Evolutionary conservation across 2,329 filamentous ascomycete genomes (phyloP), one percentile per base, ranked within the genome.

Genomic region (Fusarium begoniae): DNA sequence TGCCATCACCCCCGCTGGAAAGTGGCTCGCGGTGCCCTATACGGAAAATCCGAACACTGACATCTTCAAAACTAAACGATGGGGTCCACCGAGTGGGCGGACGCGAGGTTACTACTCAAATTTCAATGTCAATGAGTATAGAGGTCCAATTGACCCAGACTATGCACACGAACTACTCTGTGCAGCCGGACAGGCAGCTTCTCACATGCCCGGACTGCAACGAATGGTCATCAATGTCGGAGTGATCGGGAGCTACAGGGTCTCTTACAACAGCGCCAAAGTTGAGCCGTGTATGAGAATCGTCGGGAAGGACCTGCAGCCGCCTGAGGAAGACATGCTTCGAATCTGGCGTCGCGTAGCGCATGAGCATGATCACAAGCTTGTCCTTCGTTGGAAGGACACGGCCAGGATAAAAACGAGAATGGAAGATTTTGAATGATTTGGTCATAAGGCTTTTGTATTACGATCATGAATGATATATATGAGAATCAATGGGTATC

Each of bases 401-500:
- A 54, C 47, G 12, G 63, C 45, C 1, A 62, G 45, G 22, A 54
- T 56, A 4, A 67, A 61, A 12, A 68, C 45, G 28, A 48, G 28
- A 53, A 41, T 20, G 6, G 47, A 61, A 20, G 12, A 24, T 13
- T 62, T 68, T 11, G 51, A n/a, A 30, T 28, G 8, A 6, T n/a
- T 35, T 44, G 14, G 22, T 47, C 20, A 24, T 38, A 1, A 12
- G 15, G 18, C 40, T 40, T 45, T 24, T 67, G 40, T 24, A 32
- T 28, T 59, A 32, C 24, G n/a, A 53, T 28, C 40, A 41, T 20
- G 35, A 18, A 37, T 63, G 30, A 17, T 63, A 30, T 37, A 28
- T 37, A 35, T 54, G 59, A 69, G 32, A 62, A 65, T 51, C 50
- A 64, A 59, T 53, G 67, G 66, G 66, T 70, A 70, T 70, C 67